These are phyloP conservation scores for Aspergillus udagawae DNA, from an alignment of 2,329 filamentous ascomycete genomes.

Conservation along the genomic window DNA sequence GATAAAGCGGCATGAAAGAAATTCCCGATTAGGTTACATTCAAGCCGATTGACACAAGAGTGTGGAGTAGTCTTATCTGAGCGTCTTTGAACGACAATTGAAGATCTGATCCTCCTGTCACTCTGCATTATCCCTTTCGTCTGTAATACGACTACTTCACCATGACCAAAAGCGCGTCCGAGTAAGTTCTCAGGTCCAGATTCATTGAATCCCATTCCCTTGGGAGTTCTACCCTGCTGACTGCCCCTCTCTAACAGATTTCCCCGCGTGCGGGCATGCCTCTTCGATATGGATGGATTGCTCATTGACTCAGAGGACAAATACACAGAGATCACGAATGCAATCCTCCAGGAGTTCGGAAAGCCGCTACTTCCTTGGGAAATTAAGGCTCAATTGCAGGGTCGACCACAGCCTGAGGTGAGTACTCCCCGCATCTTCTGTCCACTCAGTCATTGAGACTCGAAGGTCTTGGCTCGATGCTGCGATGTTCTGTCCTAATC, in stretches of 20 bases:
- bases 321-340: constrained; percentile 81
- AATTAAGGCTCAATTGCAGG: constrained; percentile 84
- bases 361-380: constrained; percentile 80
- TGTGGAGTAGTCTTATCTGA: not conserved
- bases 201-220: not conserved
- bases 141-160: not conserved
- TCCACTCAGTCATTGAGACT: not conserved
- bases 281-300: constrained; percentile 98
- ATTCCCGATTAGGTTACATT: not conserved
- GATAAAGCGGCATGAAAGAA: not conserved
- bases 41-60: not conserved
- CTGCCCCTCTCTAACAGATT: constrained; percentile 50
- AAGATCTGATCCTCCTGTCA: not conserved
- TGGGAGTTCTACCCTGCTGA: not conserved
- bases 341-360: constrained; percentile 70
- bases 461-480: not conserved
- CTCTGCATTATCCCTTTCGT: not conserved
- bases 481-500: constrained; percentile 1
- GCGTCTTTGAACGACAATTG: not conserved
- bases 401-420: constrained; percentile 55
- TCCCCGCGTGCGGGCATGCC: constrained; percentile 78
- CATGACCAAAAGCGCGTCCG: not conserved
- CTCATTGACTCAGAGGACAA: constrained; percentile 89
- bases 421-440: constrained; percentile 19
- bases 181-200: not conserved